Evolutionary conservation across 371 early-diverging fungal species (phyloP).

Genomic region (Lichtheimia hyalospora): DNA sequence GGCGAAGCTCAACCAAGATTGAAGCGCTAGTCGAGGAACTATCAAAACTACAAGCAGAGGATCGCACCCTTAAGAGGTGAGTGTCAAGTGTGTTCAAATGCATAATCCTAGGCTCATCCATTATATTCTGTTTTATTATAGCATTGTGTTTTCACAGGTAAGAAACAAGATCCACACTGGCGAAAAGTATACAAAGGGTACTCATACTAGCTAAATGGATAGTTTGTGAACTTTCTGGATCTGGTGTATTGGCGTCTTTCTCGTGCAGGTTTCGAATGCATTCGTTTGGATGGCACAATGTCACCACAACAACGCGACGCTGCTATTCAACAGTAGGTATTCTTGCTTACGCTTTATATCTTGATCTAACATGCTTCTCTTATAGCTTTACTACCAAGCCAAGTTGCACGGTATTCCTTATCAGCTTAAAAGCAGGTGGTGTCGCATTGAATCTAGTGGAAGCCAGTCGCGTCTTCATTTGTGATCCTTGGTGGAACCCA

Average conservation of each 20-base stretch:
- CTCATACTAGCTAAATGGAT: constrained; percentile 44
- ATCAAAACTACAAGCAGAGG: constrained; percentile 70
- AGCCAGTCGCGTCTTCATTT: constrained; percentile 89
- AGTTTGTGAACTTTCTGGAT: constrained; percentile 94
- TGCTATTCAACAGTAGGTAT: constrained; percentile 59
- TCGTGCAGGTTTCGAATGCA: constrained; percentile 90
- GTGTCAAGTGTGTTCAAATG: neutral
- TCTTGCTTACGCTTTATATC: neutral
- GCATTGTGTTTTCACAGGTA: constrained; percentile 53
- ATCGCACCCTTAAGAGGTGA: constrained; percentile 77
- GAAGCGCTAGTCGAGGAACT: constrained; percentile 93
- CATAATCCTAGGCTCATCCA: no score
- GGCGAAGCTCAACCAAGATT: constrained; percentile 89
- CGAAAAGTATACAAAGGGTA: neutral
- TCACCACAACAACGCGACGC: constrained; percentile 79
- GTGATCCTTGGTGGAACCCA: constrained; percentile 12
- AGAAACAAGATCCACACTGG: neutral
- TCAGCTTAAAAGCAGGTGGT: constrained; percentile 94
- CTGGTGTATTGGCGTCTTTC: constrained; percentile 93
- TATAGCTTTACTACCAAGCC: constrained; percentile 80
- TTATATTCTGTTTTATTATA: constrained; percentile 2
- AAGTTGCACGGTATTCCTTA: constrained; percentile 84
- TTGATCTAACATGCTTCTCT: neutral
- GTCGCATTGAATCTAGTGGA: constrained; percentile 95
- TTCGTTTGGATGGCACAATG: constrained; percentile 96